Base-by-base conservation (phyloP, 2,329 filamentous ascomycete species). In the Orbilia blumenaviensis region DNA sequence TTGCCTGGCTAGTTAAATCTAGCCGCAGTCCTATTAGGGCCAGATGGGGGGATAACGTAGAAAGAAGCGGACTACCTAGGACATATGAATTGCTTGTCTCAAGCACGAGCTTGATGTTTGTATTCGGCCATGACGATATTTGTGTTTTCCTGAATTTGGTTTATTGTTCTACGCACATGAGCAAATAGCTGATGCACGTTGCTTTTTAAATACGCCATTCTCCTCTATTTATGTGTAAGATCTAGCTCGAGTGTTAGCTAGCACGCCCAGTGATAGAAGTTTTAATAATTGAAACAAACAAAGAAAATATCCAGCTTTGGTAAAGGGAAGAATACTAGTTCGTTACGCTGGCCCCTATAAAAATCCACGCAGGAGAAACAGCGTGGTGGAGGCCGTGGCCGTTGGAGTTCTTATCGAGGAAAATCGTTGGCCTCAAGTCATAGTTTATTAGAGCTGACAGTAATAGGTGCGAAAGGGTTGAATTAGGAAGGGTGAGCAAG, bases 271-370 rank as follows among this genome's bases (percentile, higher is more conserved):
- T 10, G 21, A 54, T 32, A 21, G 7, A 12, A 46, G n/a, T 14
- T 12, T 16, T 56, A 38, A 10, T 56, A n/a, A n/a, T 56, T n/a
- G 29, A 18, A 56, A 64, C 4, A 18, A 62, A 56, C 16, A 48
- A 67, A 48, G 25, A 58, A 34, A 48, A 32, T 18, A 62, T 41
- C 44, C 66, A 21, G 12, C 5, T 34, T 36, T 48, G 27, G 46
- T 21, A 14, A 14, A 32, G 3, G 2, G 27, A 41, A n/a, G 44
- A 2, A 9, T 27, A 60, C 16, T 38, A 68, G 5, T 14, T 36
- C 18, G 14, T n/a, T 21, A 12, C 42, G 44, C 34, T 44, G 34
- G 25, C 32, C 50, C 8, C 27, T 16, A 52, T 68, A 42, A 52
- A 61, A 32, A 18, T 7, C 52, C 38, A 36, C 44, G 54, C 21